A percentile compares a stretch with the other conserved stretches of the same genome.
Conservation (phyloP, 345 rosid species). For the Brassica cretica region DNA sequence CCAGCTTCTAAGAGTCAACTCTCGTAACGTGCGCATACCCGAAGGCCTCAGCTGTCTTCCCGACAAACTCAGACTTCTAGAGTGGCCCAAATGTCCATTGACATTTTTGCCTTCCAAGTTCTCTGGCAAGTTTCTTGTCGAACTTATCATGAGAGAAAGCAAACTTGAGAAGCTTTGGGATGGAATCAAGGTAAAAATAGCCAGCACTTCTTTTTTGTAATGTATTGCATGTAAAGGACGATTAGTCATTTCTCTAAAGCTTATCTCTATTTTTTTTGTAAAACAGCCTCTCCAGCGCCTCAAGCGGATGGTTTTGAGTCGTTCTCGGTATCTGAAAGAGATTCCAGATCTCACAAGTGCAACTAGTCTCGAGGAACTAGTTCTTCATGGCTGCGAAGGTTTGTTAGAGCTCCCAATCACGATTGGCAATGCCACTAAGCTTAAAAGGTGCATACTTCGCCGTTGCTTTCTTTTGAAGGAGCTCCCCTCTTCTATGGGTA, state of each 20-base stretch:
- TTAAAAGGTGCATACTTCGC: neutral
- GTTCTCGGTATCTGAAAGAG: neutral
- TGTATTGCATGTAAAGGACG: neutral
- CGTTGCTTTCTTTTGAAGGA: neutral
- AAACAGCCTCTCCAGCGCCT: neutral
- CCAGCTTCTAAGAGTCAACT: neutral
- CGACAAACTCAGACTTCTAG: neutral
- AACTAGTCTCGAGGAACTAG: neutral
- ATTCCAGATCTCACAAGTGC: neutral
- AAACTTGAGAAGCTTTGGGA: slow-evolving; percentile 30
- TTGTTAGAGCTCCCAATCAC: slow-evolving; percentile 6
- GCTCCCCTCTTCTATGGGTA: slow-evolving; percentile 7
- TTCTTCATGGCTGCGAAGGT: neutral
- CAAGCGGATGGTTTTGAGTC: neutral
- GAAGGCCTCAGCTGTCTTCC: neutral
- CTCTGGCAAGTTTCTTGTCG: slow-evolving; percentile 15
- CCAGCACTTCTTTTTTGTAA: neutral
- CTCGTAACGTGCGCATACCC: neutral
- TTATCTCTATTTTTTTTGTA: neutral
- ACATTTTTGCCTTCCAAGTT: slow-evolving; percentile 11
- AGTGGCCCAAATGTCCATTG: neutral
- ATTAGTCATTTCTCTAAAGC: neutral
- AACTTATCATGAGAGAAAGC: neutral
- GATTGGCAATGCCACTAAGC: slow-evolving; percentile 22
- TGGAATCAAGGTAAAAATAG: neutral